Base-by-base conservation (phyloP, 1,139 yeast genomes). In the Yamadazyma taylorii region DNA sequence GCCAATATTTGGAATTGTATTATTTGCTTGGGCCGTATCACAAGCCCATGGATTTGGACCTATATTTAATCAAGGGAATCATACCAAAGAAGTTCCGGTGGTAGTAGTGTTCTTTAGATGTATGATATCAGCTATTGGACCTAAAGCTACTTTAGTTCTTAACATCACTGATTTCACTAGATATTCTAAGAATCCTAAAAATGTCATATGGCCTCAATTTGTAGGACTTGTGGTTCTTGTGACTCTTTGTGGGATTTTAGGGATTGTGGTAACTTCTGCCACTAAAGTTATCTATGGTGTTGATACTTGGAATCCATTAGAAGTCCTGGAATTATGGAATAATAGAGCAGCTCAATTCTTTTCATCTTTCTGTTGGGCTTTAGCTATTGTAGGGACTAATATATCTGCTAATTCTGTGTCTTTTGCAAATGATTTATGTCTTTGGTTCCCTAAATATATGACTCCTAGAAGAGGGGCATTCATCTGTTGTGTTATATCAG, bases 391-490 rank as follows among this genome's bases (percentile, higher is more conserved):
- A 19, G 49, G 54, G 2, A 51, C 57, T 36, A 53, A 56, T 29
- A 51, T 55, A 3, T 38, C 53, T n/a, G 52, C 55, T 22, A 57
- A 57, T 39, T 52, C 56, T 2, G 48, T 53, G 32, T 55, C 61
- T 10, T 51, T 58, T 21, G 55, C 60, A 21, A 61, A 60, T 60
- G 67, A 61, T 46, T 42, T 62, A 41, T 40, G 59, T 3, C 62
- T 58, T 15, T 45, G 61, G 29, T 53, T 45, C 33, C 68, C 68
- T 14, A 56, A 45, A 39, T 60, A 53, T 39, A 50, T 62, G 50
- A 73, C 71, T 41, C 74, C 76, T 41, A 61, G 63, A 45, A 61
- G 81, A 42, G 81, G 80, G 41, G 71, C 77, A 4, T 42, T 70
- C n/a, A 45, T 71, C 16, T 61, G 71, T 33, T 72, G 75, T 4